Base-by-base conservation (phyloP, 177 flowering plant species). In the Vitis hybrid region DNA sequence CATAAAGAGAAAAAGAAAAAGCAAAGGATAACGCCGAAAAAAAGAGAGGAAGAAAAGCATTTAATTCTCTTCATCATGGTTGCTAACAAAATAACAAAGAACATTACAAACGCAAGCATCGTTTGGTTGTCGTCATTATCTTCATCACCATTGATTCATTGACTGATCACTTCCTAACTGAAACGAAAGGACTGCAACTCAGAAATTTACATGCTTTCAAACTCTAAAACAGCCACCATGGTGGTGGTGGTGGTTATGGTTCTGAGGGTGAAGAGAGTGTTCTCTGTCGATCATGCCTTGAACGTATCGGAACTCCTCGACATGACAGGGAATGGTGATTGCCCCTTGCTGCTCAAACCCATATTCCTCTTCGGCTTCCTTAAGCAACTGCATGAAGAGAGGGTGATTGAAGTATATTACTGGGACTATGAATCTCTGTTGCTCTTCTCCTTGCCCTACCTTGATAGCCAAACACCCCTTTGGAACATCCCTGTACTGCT, bases 271-370 rank as follows among this genome's bases (percentile, higher is more conserved):
- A 49, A 66, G 53, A 62, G 83, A 71, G 13, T 65, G 67, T 41
- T 85, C 88, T 59, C 71, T 65, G 53, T 83, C 87, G 59, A 87
- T 87, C 77, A 77, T 48, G 18, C 73, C 84, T 53, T 72, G 85
- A 17, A 85, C 85, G 67, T 73, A 61, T 49, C 76, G 71, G 75
- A 87, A 87, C 48, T 83, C 82, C 58, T 82, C 82, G 9, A 87
- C 88, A 27, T 76, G 80, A 61, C 88, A 89, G 68, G 92, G 92
- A 32, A 87, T 87, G 20, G 83, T 80, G 63, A 89, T 83, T 4
- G 84, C 71, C 1, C 92, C 91, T 68, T 79, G 80, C 56, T 89
- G 92, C 32, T 85, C 82, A 67, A 85, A 89, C 12, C 92, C 92
- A 49, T 85, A 89, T 65, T 84, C 92, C 9, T 87, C 84, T 61